phyloP scores from a whole-genome alignment of 176 grass and related monocot species.

The Luzula sylvatica region DNA sequence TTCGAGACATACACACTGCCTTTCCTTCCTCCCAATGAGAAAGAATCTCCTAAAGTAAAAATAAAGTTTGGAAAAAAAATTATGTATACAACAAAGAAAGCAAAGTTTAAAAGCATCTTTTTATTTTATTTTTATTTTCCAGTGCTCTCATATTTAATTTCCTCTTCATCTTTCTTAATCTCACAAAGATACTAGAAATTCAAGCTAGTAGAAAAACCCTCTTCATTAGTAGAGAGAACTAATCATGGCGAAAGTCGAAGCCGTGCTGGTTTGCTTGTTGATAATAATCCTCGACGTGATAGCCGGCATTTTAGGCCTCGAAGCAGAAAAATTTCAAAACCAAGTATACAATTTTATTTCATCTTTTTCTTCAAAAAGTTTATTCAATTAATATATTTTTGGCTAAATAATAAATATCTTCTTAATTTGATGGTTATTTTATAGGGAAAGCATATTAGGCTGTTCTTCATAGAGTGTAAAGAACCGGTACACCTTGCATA shows the following conservation, averaged over 20 bases:
- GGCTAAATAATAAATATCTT: constrained; percentile 28
- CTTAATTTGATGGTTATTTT: background rate
- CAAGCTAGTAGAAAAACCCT: background rate
- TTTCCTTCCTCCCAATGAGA: constrained; percentile 25
- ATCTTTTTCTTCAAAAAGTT: constrained; percentile 12
- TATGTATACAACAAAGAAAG: constrained; percentile 9
- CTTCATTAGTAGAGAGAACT: constrained; percentile 1
- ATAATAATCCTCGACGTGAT: constrained; percentile 54
- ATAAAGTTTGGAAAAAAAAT: background rate
- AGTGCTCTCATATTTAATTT: constrained; percentile 17
- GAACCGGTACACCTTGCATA: constrained; percentile 71
- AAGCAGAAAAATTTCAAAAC: constrained; percentile 66
- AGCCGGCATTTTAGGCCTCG: constrained; percentile 62
- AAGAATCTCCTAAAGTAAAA: constrained; percentile 38
- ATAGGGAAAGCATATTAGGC: constrained; percentile 41
- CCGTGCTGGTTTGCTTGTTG: constrained; percentile 49
- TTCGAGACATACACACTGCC: constrained; percentile 4
- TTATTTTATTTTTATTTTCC: constrained; percentile 5
- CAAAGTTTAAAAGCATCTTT: constrained; percentile 22
- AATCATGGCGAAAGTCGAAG: constrained; percentile 59
- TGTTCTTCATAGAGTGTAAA: constrained; percentile 67
- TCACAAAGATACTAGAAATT: constrained; percentile 2
- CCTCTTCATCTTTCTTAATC: background rate
- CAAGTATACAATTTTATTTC: constrained; percentile 32
- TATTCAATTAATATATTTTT: constrained; percentile 45